A percentile compares a stretch with the other conserved stretches of the same genome.
These are phyloP conservation scores for Penicillium sp. DNA, from an alignment of 2,329 filamentous ascomycete genomes.

Conservation along the genomic window DNA sequence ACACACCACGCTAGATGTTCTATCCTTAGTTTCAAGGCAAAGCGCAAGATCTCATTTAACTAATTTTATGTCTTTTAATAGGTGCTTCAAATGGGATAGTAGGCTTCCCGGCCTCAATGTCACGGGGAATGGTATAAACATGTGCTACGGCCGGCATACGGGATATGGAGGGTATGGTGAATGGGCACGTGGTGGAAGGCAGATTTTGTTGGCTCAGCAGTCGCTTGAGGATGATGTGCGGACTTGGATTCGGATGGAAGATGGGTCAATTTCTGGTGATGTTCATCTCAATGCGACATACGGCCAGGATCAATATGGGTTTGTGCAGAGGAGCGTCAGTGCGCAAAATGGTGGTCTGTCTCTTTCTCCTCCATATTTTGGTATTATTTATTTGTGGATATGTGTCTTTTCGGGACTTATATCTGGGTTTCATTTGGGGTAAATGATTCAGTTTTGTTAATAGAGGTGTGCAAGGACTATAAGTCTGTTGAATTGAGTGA, in stretches of 20 bases:
- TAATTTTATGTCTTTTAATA: conserved; percentile 8
- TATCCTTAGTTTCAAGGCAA: background rate
- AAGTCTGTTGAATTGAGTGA: background rate
- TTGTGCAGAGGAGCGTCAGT: background rate
- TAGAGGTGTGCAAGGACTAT: background rate
- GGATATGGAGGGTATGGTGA: conserved; percentile 69
- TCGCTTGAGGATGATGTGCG: conserved; percentile 48
- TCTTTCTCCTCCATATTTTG: background rate
- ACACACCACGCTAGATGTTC: background rate
- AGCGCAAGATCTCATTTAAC: conserved; percentile 3
- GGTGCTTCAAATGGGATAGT: conserved; percentile 43
- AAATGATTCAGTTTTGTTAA: background rate
- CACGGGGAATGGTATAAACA: conserved; percentile 44
- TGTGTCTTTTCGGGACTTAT: background rate
- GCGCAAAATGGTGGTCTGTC: background rate
- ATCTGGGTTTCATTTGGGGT: background rate
- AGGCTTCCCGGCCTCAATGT: conserved; percentile 29
- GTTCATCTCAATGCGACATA: conserved; percentile 61
- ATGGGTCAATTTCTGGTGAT: conserved; percentile 50
- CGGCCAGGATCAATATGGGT: conserved; percentile 53
- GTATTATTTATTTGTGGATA: conserved; percentile 1
- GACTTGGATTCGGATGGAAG: conserved; percentile 63
- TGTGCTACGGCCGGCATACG: conserved; percentile 64
- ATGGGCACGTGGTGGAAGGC: conserved; percentile 61
- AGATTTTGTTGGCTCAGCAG: conserved; percentile 51